These are phyloP conservation scores for Annulohypoxylon maeteangense DNA, from an alignment of 495 filamentous ascomycete species.

Conservation along the genomic window DNA sequence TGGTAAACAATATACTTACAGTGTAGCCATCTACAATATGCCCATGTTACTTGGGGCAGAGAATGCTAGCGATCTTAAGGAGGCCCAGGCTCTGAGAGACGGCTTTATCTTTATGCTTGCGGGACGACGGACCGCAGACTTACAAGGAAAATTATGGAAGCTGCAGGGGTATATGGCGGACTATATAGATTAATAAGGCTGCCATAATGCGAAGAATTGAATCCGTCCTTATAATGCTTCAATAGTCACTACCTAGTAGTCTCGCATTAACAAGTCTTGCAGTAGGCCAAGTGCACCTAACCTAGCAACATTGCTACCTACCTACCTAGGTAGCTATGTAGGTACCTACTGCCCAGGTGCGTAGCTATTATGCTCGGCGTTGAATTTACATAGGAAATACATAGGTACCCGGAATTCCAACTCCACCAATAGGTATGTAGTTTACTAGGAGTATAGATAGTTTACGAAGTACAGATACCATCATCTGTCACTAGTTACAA, in stretches of 20 bases:
- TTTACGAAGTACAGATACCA: no score
- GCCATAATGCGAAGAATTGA: neutral
- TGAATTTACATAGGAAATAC: no score
- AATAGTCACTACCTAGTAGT: neutral
- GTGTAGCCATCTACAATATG: slow-evolving; percentile 57
- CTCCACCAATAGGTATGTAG: no score
- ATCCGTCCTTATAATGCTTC: neutral
- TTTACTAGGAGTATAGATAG: no score
- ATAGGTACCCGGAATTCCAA: no score
- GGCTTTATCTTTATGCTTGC: slow-evolving; percentile 56
- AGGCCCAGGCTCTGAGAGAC: slow-evolving; percentile 44
- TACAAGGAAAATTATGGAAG: slow-evolving; percentile 73
- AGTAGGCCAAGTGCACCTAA: no score
- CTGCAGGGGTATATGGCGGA: slow-evolving; percentile 68
- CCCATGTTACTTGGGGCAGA: slow-evolving; percentile 54
- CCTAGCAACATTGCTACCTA: no score
- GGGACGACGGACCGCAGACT: slow-evolving; percentile 56
- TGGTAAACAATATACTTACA: slow-evolving; percentile 26
- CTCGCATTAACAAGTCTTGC: neutral
- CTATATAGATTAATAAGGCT: slow-evolving; percentile 21
- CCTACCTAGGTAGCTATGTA: no score
- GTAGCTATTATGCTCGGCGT: no score
- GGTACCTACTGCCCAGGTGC: no score
- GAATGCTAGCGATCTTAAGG: slow-evolving; percentile 44
- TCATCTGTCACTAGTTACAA: neutral